phyloP scores from a whole-genome alignment of 1,139 yeast genomes.

The Arxiozyma slooffiae region DNA sequence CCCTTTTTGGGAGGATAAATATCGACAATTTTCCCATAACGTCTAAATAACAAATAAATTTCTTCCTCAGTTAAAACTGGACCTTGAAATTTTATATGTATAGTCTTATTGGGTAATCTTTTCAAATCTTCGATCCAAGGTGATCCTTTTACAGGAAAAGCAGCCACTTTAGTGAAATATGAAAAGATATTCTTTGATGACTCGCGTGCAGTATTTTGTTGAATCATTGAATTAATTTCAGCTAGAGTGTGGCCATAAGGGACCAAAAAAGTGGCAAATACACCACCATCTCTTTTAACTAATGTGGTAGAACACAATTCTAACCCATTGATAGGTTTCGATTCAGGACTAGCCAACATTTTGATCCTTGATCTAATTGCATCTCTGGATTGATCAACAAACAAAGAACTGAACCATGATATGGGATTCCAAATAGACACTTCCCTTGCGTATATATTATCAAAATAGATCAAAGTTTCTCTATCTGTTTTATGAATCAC shows the following conservation, averaged over 20 bases:
- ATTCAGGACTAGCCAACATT: slow-evolving; percentile 35
- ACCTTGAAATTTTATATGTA: slow-evolving; percentile 69
- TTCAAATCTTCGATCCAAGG: slow-evolving; percentile 96
- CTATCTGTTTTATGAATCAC: slow-evolving; percentile 42
- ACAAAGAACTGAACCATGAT: slow-evolving; percentile 32
- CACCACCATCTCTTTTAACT: slow-evolving; percentile 80
- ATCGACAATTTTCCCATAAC: slow-evolving; percentile 78
- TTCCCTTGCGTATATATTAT: slow-evolving; percentile 42
- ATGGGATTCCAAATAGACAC: slow-evolving; percentile 34
- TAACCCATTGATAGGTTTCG: slow-evolving; percentile 35
- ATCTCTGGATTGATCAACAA: slow-evolving; percentile 30
- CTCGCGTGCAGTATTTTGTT: slow-evolving; percentile 37
- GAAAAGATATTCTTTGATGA: slow-evolving; percentile 26
- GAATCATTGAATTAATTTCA: slow-evolving; percentile 43
- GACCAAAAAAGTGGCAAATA: slow-evolving; percentile 65
- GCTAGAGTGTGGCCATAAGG: slow-evolving; percentile 43
- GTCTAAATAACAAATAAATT: slow-evolving; percentile 66
- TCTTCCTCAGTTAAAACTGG: slow-evolving; percentile 70
- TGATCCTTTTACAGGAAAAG: slow-evolving; percentile 70
- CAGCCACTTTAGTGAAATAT: slow-evolving; percentile 39
- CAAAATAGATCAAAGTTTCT: slow-evolving; percentile 50
- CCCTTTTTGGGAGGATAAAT: slow-evolving; percentile 49
- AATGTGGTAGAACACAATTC: slow-evolving; percentile 49
- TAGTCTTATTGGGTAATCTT: slow-evolving; percentile 54
- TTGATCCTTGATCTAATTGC: slow-evolving; percentile 33